Conservation (phyloP, 176 grass and related monocot genomes). For the Aechmea fasciata region DNA sequence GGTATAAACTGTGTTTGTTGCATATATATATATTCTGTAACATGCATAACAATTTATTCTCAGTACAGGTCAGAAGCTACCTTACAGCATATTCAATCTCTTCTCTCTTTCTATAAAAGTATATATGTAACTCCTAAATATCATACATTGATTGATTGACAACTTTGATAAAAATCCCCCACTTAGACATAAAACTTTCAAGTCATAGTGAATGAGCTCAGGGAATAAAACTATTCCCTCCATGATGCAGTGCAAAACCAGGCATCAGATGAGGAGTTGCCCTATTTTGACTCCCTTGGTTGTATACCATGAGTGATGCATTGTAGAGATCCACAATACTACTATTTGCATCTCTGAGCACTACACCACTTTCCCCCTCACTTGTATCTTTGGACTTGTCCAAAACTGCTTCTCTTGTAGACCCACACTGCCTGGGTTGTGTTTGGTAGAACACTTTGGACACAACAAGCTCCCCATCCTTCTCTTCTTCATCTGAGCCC, state of each 20-base stretch:
- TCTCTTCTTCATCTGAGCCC: conserved; percentile 71
- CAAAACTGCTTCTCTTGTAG: conserved; percentile 13
- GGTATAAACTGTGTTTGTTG: no score
- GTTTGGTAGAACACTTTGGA: conserved; percentile 99
- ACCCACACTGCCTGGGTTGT: conserved; percentile 81
- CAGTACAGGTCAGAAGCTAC: no score
- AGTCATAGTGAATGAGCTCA: conserved; percentile 13
- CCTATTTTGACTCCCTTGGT: conserved; percentile 47
- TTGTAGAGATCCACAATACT: conserved; percentile 57
- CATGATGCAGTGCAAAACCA: conserved; percentile 77
- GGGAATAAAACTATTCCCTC: conserved; percentile 57
- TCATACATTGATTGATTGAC: no score
- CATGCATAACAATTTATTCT: no score
- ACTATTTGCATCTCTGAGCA: conserved; percentile 24
- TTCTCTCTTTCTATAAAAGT: no score
- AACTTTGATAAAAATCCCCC: background rate
- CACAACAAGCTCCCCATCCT: conserved; percentile 91
- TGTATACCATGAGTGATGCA: conserved; percentile 52
- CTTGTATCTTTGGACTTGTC: conserved; percentile 8
- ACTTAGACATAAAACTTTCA: background rate
- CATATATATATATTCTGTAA: no score
- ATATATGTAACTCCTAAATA: no score
- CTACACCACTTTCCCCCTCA: conserved; percentile 14
- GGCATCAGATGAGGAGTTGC: conserved; percentile 48
- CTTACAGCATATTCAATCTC: no score